These are phyloP conservation scores for Pyrenopolyporus hunteri DNA, from an alignment of 495 filamentous ascomycete genomes.

Conservation along the genomic window DNA sequence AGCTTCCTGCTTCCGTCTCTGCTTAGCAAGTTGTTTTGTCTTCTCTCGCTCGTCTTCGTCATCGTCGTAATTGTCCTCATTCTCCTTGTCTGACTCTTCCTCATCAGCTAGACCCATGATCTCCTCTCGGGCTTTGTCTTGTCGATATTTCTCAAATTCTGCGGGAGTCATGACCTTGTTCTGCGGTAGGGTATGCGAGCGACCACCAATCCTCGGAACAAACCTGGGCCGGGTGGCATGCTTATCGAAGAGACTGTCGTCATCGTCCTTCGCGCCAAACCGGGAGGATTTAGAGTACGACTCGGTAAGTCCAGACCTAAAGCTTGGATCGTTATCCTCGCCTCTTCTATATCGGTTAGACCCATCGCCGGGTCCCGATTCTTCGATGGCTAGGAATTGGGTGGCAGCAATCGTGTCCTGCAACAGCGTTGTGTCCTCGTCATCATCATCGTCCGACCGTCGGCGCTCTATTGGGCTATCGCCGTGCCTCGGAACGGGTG, in stretches of 20 bases:
- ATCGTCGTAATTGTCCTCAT: constrained; percentile 69
- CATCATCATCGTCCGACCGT: constrained; percentile 64
- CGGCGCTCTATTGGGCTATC: constrained; percentile 53
- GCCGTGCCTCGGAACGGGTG: constrained; percentile 53
- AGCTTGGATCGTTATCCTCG: constrained; percentile 33
- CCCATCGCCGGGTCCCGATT: constrained; percentile 1
- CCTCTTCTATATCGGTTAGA: constrained; percentile 45
- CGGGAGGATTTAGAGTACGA: constrained; percentile 45
- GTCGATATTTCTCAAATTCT: constrained; percentile 83
- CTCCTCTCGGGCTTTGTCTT: constrained; percentile 71
- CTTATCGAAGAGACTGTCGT: constrained; percentile 57
- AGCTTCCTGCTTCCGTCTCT: constrained; percentile 87
- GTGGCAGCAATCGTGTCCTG: constrained; percentile 65
- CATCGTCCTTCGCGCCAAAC: constrained; percentile 46
- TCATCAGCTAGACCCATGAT: constrained; percentile 44
- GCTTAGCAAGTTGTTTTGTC: constrained; percentile 71
- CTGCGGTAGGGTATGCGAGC: constrained; percentile 47
- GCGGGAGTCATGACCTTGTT: constrained; percentile 89
- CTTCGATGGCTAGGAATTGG: constrained; percentile 46
- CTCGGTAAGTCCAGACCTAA: constrained; percentile 32
- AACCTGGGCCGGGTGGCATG: constrained; percentile 62
- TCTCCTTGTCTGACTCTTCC: constrained; percentile 59
- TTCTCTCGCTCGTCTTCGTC: constrained; percentile 87
- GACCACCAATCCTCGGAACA: constrained; percentile 50
- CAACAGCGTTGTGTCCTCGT: constrained; percentile 72